phyloP scores from a whole-genome alignment of 768 basidiomycete species.

The Tricholoma furcatifolium region DNA sequence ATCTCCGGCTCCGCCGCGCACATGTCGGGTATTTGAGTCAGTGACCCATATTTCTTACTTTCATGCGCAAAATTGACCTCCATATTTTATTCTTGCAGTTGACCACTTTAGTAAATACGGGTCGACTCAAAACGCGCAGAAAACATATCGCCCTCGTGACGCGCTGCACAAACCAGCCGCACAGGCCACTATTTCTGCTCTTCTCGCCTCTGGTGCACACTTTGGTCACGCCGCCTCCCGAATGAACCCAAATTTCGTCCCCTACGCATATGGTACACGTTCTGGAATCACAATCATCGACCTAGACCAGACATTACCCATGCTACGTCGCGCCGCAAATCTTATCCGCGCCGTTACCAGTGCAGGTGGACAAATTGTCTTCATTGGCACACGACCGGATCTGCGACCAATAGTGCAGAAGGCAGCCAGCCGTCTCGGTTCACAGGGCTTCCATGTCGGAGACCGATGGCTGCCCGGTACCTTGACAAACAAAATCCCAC shows the following conservation, averaged over 20 bases:
- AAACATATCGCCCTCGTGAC: conserved; percentile 73
- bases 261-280: conserved; percentile 91
- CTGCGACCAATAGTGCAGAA: conserved; percentile 71
- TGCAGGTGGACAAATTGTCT: conserved; percentile 81
- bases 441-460: conserved; percentile 81
- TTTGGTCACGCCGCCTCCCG: conserved; percentile 84
- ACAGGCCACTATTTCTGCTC: conserved; percentile 80
- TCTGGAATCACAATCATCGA: conserved; percentile 92
- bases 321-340: conserved; percentile 86
- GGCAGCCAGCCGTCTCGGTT: conserved; percentile 76
- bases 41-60: conserved; percentile 15
- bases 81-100: conserved; percentile 37
- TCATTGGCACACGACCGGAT: conserved; percentile 87
- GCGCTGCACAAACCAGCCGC: conserved; percentile 63
- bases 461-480: conserved; percentile 96
- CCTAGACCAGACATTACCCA: conserved; percentile 89
- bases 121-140: conserved; percentile 70
- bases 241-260: conserved; percentile 87
- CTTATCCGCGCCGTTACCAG: conserved; percentile 81
- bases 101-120: conserved; percentile 68
- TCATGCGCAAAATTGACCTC: conserved; percentile 3
- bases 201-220: conserved; percentile 91
- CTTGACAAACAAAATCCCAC: conserved; percentile 79
- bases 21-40: conserved; percentile 56
- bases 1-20: conserved; percentile 59